Evolutionary conservation across 768 basidiomycete genomes (phyloP).

Genomic region (Coprinopsis sp.): DNA sequence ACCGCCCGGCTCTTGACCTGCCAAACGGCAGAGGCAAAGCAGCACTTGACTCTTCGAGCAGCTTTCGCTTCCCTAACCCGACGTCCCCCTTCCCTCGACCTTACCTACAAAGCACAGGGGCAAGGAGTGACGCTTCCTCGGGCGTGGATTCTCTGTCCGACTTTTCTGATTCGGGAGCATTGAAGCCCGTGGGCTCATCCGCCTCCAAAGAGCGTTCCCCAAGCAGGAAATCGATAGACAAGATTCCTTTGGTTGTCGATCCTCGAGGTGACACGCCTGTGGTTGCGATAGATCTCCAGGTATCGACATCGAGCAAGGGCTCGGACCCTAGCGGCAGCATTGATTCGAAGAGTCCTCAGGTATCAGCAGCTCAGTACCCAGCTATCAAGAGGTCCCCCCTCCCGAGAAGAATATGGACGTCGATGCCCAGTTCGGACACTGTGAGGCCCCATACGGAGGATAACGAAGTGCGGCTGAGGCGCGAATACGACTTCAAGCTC

Average conservation of each 20-base stretch:
- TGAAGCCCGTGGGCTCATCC: background rate
- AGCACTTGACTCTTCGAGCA: conserved; percentile 1
- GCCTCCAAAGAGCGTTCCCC: background rate
- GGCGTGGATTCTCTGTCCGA: conserved; percentile 13
- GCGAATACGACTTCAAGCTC: conserved; percentile 56
- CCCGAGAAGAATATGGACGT: conserved; percentile 20
- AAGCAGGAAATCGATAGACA: background rate
- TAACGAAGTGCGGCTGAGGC: conserved; percentile 44
- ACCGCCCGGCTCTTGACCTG: background rate
- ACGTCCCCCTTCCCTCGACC: conserved; percentile 10
- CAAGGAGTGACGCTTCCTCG: conserved; percentile 9
- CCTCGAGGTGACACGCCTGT: background rate
- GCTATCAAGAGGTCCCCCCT: background rate
- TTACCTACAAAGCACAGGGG: conserved; percentile 1
- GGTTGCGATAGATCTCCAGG: background rate
- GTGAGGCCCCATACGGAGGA: conserved; percentile 23
- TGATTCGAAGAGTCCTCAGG: conserved; percentile 1
- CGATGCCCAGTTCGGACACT: conserved; percentile 23
- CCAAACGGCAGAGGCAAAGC: conserved; percentile 8
- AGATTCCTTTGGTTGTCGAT: conserved; percentile 3
- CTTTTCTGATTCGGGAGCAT: conserved; percentile 1
- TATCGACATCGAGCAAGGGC: conserved; percentile 2
- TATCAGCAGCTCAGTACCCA: background rate
- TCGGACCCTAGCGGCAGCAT: background rate
- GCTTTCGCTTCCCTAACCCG: conserved; percentile 18